Percentiles rank a stretch among this genome's conserved stretches.
Evolutionary conservation across 2,329 filamentous ascomycete genomes (phyloP).

Genomic region (Diaporthe caulivora): DNA sequence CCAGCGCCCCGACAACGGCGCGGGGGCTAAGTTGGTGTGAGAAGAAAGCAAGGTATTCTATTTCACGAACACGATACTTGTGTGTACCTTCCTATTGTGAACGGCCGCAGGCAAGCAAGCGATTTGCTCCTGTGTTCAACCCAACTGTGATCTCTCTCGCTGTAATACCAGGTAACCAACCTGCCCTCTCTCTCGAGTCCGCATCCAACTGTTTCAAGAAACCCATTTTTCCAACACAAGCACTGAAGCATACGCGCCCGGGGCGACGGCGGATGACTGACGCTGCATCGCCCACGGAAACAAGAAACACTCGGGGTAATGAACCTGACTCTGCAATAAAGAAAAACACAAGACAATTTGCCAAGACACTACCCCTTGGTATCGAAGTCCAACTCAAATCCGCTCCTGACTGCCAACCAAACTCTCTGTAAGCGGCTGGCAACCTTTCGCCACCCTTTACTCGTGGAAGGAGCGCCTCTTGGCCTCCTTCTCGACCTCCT

Average conservation of each 20-base stretch:
- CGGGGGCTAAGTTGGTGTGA: neutral
- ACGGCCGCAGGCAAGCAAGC: neutral
- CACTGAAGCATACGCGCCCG: conserved; percentile 1
- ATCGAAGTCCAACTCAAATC: conserved; percentile 6
- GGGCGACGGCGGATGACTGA: neutral
- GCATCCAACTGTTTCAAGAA: neutral
- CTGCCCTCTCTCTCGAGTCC: neutral
- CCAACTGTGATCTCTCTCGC: neutral
- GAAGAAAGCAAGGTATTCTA: conserved; percentile 6
- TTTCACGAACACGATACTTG: conserved; percentile 17
- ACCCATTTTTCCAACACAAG: neutral
- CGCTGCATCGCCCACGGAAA: neutral
- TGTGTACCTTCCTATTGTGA: conserved; percentile 7
- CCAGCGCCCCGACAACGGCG: neutral
- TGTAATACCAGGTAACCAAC: neutral
- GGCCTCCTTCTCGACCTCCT: conserved; percentile 65
- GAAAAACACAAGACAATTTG: conserved; percentile 9
- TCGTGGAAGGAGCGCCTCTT: conserved; percentile 51
- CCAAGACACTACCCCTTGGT: conserved; percentile 21
- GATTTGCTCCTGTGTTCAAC: neutral
- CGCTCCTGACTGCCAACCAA: neutral
- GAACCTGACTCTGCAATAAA: conserved; percentile 23
- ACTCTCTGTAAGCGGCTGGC: neutral
- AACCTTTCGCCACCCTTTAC: conserved; percentile 33
- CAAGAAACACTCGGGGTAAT: conserved; percentile 13